Evolutionary conservation across 306 rosid species (phyloP), one percentile per base, ranked within the genome.

Genomic region (Hippophae gyantsensis): DNA sequence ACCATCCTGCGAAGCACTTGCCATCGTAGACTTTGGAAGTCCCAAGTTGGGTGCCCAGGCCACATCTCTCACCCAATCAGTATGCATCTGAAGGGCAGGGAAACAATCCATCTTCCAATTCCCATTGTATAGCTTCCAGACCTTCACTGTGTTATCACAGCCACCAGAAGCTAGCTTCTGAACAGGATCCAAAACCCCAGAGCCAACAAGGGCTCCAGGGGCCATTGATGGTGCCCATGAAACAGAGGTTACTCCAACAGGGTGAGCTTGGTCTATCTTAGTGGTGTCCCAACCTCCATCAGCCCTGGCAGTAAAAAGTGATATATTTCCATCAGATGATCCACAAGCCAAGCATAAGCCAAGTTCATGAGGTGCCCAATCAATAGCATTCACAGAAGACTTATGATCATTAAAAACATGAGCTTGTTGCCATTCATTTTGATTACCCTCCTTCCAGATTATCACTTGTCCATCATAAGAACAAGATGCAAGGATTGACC

Each of bases 1-100:
- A 58, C 95, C 94, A 42, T 90, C 95, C 79, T 90, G 83, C 0
- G 97, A 90, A 32, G 86, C 90, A 42, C 95, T 90, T 8, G 94
- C 94, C 58, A 90, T 90, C 1, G 90, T 84, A 26, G 97, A 90
- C 57, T 85, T 90, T 0, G 95, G 89, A 43, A 90, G 95, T 13
- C 97, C 97, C 79, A 90, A 69, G 78, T 87, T 90, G 48, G 97
- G 97, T 5, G 97, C 94, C 97, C 97, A 90, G 9, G 97, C 90
- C 51, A 90, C 96, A 68, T 83, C 94, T 61, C 90, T 74, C 59
- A 87, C 96, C 90, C 90, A 82, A 79, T 90, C 95, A 0, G 81
- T 52, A 63, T 90, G 97, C 95, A 77, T 90, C 43, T 79, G 81
- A 77, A 87, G 89, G 50, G 95, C 90, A 25, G 89, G 89, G 68